Evolutionary conservation across 441 rosid genomes (phyloP).

Genomic region (Cnidoscolus chayamansa): DNA sequence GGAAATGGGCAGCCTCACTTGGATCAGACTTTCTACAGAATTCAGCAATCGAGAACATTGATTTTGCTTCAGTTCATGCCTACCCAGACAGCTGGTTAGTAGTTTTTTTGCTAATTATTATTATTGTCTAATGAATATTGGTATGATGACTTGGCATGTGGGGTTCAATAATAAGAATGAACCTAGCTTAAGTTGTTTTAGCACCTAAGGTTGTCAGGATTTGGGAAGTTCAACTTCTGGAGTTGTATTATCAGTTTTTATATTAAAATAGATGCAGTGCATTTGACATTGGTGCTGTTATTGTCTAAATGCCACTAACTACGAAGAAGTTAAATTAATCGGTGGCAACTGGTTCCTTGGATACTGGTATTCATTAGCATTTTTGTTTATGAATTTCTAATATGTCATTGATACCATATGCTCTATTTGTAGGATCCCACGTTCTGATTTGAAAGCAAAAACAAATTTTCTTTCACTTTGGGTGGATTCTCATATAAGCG

Average conservation of each 20-base stretch:
- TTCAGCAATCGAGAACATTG: conserved; percentile 38
- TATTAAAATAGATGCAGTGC: neutral
- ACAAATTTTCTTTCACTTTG: conserved; percentile 32
- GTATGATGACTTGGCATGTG: neutral
- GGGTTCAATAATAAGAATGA: neutral
- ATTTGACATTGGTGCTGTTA: neutral
- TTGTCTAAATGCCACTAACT: conserved; percentile 10
- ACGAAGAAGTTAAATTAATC: conserved; percentile 1
- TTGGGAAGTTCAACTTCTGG: neutral
- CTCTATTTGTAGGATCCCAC: conserved; percentile 29
- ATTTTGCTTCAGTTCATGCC: conserved; percentile 53
- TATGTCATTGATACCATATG: neutral
- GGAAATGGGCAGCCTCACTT: conserved; percentile 48
- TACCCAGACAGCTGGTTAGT: conserved; percentile 57
- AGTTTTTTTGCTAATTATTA: neutral
- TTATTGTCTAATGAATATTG: neutral
- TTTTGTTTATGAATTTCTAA: neutral
- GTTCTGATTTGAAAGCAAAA: conserved; percentile 33
- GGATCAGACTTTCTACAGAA: conserved; percentile 47
- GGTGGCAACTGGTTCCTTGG: conserved; percentile 2
- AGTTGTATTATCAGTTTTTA: neutral
- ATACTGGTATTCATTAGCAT: neutral
- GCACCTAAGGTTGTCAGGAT: neutral
- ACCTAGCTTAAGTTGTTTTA: neutral
- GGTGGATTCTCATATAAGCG: conserved; percentile 40